Evolutionary conservation across 2,329 filamentous ascomycete species (phyloP), one percentile per base, ranked within the genome.

Genomic region (Nothophoma quercina): DNA sequence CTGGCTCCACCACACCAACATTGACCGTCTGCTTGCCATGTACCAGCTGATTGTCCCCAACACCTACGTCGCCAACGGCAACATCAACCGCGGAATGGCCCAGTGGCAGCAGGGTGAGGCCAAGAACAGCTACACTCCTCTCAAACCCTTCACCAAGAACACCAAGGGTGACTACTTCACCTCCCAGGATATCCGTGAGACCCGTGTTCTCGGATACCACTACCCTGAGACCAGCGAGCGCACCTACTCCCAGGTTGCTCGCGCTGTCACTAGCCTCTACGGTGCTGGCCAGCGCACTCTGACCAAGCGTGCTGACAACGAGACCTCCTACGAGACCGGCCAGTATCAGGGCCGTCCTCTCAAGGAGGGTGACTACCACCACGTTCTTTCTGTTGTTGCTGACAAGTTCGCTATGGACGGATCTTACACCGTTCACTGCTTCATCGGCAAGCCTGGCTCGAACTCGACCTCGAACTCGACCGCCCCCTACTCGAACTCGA

Each of bases 41-140:
- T 93, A 90, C 88, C 90, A 95, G 75, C 77, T 82, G 2, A 73
- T 93, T 12, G 83, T 92, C 53, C 88, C 89, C 1, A 78, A 85
- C 35, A 83, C 83, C n/a, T 95, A 85, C 75, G 82, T 91, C 13
- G 75, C 44, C 78, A 87, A 7, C 46, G 69, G 69, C 19, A 64
- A 60, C 59, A 63, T 70, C 50, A 59, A 59, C 58, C 66, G 60
- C 13, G 43, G 53, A 51, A 71, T 69, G 66, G 67, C 68, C 26
- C 67, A 72, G 61, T 73, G 72, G 72, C 60, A 83, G 83, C 59
- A 63, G 75, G 34, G 65, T 34, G 69, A 72, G 58, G 29, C 55
- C 1, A 82, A 87, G 65, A 80, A 85, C 59, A 75, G 78, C 1
- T 77, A 78, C 47, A 85, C 86, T 68, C 72, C 70, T 56, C 68